These are phyloP conservation scores for Ambrosia hybrid DNA, from an alignment of 140 eudicot species.

Conservation along the genomic window DNA sequence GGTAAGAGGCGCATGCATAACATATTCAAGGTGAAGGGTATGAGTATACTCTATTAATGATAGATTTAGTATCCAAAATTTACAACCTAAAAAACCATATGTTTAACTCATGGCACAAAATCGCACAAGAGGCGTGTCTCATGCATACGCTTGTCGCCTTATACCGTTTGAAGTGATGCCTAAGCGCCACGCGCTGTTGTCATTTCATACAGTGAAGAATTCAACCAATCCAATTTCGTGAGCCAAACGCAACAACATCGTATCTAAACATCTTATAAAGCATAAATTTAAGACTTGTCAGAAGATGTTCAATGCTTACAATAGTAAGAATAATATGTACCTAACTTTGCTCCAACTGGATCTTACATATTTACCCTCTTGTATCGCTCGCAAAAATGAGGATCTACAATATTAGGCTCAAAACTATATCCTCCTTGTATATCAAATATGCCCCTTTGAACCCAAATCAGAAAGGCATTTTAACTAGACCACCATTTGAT, in stretches of 20 bases:
- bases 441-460: background rate
- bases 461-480: constrained; percentile 11
- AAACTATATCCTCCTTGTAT: constrained; percentile 14
- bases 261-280: constrained; percentile 3
- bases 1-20: no score
- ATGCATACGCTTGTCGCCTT: no score
- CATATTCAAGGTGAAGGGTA: no score
- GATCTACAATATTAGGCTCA: constrained; percentile 17
- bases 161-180: no score
- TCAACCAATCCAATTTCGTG: no score
- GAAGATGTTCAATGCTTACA: constrained; percentile 10
- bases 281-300: constrained; percentile 19
- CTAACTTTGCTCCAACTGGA: constrained; percentile 27
- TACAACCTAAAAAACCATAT: no score
- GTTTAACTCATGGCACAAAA: no score
- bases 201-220: no score
- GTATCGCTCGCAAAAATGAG: constrained; percentile 20
- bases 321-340: constrained; percentile 24
- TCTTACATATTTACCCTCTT: constrained; percentile 28
- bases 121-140: no score
- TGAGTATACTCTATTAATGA: no score
- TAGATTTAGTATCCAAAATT: no score
- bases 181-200: no score
- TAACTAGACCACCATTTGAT: constrained; percentile 12
- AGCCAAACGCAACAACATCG: background rate